Base-by-base conservation (phyloP, 495 filamentous ascomycete species). In the Xylaria telfairii region DNA sequence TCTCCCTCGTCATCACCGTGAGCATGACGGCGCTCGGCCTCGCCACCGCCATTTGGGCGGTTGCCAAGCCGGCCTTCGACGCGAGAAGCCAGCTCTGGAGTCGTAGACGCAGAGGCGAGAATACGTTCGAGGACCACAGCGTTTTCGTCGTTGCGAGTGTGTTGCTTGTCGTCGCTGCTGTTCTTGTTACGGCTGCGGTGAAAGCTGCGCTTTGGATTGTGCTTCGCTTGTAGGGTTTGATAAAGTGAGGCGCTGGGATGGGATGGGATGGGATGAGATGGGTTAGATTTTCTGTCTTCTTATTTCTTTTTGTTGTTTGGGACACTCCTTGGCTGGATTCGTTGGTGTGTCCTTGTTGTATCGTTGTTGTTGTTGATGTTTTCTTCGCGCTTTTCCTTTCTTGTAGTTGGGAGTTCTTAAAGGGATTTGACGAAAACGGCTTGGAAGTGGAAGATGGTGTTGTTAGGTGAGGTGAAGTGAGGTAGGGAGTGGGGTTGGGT, bases 21-120 rank as follows among this genome's bases (percentile, higher is more conserved):
- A 71, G 56, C 54, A 66, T 73, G 37, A 30, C 77, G 19, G 37
- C 72, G 19, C 44, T 74, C 30, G 70, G 73, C 9, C 71, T 78
- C 39, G 62, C 73, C 13, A 69, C 68, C 4, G 70, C 74, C 0
- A 73, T 68, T 64, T 82, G 77, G 79, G 65, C 69, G 15, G 64
- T 72, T 37, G 71, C 76, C 2, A 70, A 68, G 42, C 74, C 74
- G n/a, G 75, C 72, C 0, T 81, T 80, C 62, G 70, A 81, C 39
- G 54, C 71, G 39, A 54, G 74, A 2, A 79, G 77, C 47, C 74
- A 73, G 17, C 56, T 81, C 24, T 74, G 76, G 76, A 75, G 21
- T 42, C 72, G 80, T 51, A 75, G 66, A 34, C 62, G 61, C 24
- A 66, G 32, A 47, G 73, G 75, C 15, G 49, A 73, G 47, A 75